Conservation (phyloP, 441 rosid species). For the Hura crepitans region DNA sequence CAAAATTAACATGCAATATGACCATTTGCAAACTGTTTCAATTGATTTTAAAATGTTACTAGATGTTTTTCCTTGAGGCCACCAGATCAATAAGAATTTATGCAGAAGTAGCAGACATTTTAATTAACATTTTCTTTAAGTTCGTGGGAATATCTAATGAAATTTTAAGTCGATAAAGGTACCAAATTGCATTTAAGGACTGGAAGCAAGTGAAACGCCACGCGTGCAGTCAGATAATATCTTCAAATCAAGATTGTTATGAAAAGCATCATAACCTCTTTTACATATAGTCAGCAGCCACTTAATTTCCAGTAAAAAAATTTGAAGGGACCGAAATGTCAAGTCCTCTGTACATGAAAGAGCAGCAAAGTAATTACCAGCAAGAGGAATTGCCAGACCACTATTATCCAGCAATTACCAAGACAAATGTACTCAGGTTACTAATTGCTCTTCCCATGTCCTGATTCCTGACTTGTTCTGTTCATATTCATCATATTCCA, state of each 20-base stretch:
- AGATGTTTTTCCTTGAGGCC: no score
- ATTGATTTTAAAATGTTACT: no score
- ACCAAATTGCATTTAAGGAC: not conserved
- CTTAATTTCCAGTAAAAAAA: not conserved
- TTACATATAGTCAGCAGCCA: slow-evolving; percentile 2
- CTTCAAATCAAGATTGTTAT: not conserved
- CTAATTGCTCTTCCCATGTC: not conserved
- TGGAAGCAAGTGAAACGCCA: slow-evolving; percentile 7
- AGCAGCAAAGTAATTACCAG: not conserved
- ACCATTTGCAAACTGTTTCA: no score
- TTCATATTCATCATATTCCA: not conserved
- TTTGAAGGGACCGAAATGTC: not conserved
- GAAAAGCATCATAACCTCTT: not conserved
- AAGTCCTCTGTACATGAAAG: slow-evolving; percentile 4
- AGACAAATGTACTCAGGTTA: not conserved
- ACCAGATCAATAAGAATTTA: not conserved
- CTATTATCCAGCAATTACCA: not conserved
- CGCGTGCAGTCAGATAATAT: not conserved
- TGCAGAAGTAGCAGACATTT: not conserved
- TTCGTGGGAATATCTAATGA: not conserved
- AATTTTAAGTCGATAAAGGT: not conserved
- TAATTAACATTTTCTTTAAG: not conserved
- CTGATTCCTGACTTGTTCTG: no score
- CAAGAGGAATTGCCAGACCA: not conserved
- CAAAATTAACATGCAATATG: not conserved